Evolutionary conservation across 2,329 filamentous ascomycete species (phyloP), one percentile per base, ranked within the genome.

Genomic region (Colletotrichum neosansevieriae): DNA sequence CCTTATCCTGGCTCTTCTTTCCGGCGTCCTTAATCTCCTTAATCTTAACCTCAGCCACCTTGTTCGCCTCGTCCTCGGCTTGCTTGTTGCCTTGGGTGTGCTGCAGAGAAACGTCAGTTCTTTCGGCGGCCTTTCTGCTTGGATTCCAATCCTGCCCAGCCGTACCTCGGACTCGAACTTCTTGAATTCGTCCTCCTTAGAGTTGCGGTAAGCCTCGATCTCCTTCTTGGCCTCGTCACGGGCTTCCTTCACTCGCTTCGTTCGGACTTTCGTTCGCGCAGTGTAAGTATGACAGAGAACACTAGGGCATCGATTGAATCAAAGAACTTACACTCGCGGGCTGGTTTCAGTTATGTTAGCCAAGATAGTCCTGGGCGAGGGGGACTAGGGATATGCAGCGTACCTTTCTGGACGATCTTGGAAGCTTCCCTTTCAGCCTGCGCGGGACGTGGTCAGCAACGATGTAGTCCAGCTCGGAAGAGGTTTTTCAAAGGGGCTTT

Each of bases 341-440:
- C 93, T 97, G 19, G 29, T 7, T 32, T 34, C n/a, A 3, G 17
- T 17, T 34, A 45, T 21, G 38, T 63, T 53, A 63, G 56, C 13
- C 21, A 42, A 17, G 38, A 38, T n/a, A 24, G 29, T 24, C 29
- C 17, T 21, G 17, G 36, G 32, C 34, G 6, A 17, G n/a, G 34
- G 38, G 29, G 6, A 29, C 29, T 29, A 32, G 11, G 21, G 19
- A n/a, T 19, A 19, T 13, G 9, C n/a, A 24, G 13, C 84, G 70
- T 81, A 97, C 95, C 93, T 88, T 96, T 94, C 82, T 98, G 95
- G 67, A 99, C 94, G 80, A 99, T 99, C 88, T 98, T 98, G 84
- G 97, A 95, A 70, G 96, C 96, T 82, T 98, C 95, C 82, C 94
- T 92, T 88, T 99, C 96, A 76, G 96, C 94, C 95, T 98, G 74